phyloP scores from a whole-genome alignment of 2,329 filamentous ascomycete species.

The Talaromyces amestolkiae region DNA sequence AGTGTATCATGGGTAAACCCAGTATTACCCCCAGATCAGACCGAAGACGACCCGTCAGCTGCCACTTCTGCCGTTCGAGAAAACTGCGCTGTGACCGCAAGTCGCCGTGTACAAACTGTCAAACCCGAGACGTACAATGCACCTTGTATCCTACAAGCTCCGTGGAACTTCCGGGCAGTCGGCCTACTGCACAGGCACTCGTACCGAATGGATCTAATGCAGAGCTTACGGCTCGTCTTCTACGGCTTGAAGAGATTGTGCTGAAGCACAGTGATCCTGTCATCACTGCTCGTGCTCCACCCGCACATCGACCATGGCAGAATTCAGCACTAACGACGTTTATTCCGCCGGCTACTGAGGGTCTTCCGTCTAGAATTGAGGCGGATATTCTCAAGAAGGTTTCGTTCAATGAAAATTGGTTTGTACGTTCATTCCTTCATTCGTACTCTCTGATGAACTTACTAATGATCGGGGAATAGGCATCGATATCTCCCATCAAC shows the following conservation, averaged over 20 bases:
- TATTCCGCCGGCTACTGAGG: not conserved
- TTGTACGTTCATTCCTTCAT: not conserved
- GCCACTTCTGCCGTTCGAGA: slow-evolving; percentile 35
- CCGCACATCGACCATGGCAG: slow-evolving; percentile 10
- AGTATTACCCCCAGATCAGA: not conserved
- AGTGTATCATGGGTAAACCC: not conserved
- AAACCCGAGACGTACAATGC: slow-evolving; percentile 30
- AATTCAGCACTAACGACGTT: slow-evolving; percentile 1
- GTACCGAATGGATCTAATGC: not conserved
- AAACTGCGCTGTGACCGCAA: slow-evolving; percentile 54
- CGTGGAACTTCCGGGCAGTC: not conserved
- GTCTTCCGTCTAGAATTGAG: slow-evolving; percentile 10
- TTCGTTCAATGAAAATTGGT: slow-evolving; percentile 7
- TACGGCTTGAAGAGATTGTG: slow-evolving; percentile 12
- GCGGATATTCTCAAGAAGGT: slow-evolving; percentile 10
- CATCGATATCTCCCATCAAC: slow-evolving; percentile 11
- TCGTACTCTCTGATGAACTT: not conserved
- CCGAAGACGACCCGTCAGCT: slow-evolving; percentile 34
- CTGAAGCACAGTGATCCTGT: slow-evolving; percentile 4
- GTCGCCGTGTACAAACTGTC: slow-evolving; percentile 51
- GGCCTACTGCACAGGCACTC: not conserved
- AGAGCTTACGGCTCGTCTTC: slow-evolving; percentile 12
- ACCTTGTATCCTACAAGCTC: slow-evolving; percentile 18
- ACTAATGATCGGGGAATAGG: not conserved
- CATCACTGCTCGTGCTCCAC: not conserved